Evolutionary conservation across 805 yeast genomes (phyloP), one percentile per base, ranked within the genome.

Genomic region (Blastobotrys mokoenaii): DNA sequence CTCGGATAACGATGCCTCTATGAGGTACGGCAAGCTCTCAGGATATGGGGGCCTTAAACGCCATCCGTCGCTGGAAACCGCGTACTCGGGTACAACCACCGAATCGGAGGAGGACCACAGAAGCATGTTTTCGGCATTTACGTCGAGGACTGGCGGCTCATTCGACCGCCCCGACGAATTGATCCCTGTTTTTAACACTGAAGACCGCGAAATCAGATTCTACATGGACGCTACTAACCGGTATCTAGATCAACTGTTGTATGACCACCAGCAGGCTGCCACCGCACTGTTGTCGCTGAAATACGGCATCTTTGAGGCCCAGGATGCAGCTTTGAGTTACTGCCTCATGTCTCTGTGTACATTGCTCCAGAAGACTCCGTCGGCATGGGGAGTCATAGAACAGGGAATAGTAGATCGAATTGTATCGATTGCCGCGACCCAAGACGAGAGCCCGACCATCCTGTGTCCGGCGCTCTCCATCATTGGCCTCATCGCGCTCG

Each of bases 351-450:
- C 54, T 2, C 46, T 53, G 27, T 44, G 50, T 16, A 35, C 43
- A 29, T 45, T 53, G 34, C 43, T 53, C 3, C 35, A 40, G 16
- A 33, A 37, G 30, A 50, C 46, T 40, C 44, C 44, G 12, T 40
- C 52, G 8, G 52, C 57, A 2, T 53, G 55, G 57, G 43, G 48
- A 22, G 43, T 52, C 10, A 41, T 51, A 10, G 55, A 53, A 27
- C 54, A 52, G 41, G 42, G 48, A 10, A 38, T 53, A 9, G 32
- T 53, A 8, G 51, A 48, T 42, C 41, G 43, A 22, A 39, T 53
- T 15, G 45, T 44, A 3, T 36, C 32, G 38, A 37, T 49, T 7
- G 49, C 45, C 2, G 44, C 51, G 5, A 15, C 30, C 12, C 18
- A 32, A 7, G 56, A 51, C 16, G 39, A 40, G 36, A 29, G 39